phyloP scores from a whole-genome alignment of 2,329 filamentous ascomycete species.

The Keithomyces neogunnii region DNA sequence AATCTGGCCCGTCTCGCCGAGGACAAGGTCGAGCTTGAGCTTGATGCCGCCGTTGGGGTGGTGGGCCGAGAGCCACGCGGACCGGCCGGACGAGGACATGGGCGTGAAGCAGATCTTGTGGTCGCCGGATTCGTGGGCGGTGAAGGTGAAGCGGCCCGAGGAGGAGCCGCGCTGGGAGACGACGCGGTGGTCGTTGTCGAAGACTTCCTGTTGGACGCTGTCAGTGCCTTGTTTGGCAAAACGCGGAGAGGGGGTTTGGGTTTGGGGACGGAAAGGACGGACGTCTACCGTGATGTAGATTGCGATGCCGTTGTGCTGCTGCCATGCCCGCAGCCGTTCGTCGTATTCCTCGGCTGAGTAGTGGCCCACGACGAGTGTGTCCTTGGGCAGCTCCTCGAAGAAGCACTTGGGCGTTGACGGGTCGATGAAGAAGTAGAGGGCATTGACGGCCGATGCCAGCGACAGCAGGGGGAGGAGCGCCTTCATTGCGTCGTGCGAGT shows the following conservation, averaged over 20 bases:
- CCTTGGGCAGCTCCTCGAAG: constrained; percentile 96
- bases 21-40: constrained; percentile 80
- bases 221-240: background rate
- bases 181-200: constrained; percentile 96
- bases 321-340: constrained; percentile 58
- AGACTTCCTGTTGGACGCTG: constrained; percentile 59
- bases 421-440: constrained; percentile 94
- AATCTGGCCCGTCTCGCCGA: constrained; percentile 89
- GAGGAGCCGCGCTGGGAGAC: constrained; percentile 73
- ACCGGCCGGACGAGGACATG: constrained; percentile 58
- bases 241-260: background rate
- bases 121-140: constrained; percentile 85
- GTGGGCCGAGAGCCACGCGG: constrained; percentile 62
- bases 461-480: constrained; percentile 57
- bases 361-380: constrained; percentile 90
- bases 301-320: constrained; percentile 64
- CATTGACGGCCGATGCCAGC: constrained; percentile 59
- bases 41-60: constrained; percentile 68
- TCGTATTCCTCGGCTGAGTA: constrained; percentile 83
- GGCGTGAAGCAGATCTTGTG: constrained; percentile 94
- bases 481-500: constrained; percentile 36
- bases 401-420: constrained; percentile 84
- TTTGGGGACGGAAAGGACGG: constrained; percentile 18
- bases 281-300: constrained; percentile 89
- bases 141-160: constrained; percentile 88